Conservation (phyloP, 805 yeast genomes). For the Teunomyces lycoperdinae region DNA sequence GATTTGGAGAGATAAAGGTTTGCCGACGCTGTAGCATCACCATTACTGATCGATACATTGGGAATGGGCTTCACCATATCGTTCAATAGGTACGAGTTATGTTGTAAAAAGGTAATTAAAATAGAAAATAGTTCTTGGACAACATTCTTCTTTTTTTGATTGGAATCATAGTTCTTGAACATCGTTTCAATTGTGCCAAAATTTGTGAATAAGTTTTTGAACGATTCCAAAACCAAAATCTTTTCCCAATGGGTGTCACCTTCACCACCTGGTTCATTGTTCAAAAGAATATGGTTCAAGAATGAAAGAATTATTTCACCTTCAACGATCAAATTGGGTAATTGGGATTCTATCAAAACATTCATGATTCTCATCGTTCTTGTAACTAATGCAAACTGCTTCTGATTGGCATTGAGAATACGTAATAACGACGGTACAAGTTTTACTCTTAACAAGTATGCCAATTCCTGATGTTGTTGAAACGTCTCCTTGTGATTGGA, state of each 20-base stretch:
- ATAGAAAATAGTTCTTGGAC: slow-evolving; percentile 50
- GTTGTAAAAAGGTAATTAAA: slow-evolving; percentile 19
- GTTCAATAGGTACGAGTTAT: slow-evolving; percentile 16
- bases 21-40: slow-evolving; percentile 10
- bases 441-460: slow-evolving; percentile 60
- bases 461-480: slow-evolving; percentile 58
- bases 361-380: slow-evolving; percentile 72
- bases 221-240: slow-evolving; percentile 70
- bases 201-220: slow-evolving; percentile 57
- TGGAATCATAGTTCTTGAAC: slow-evolving; percentile 59
- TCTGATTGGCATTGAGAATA: slow-evolving; percentile 49
- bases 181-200: slow-evolving; percentile 49
- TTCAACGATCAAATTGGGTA: slow-evolving; percentile 66
- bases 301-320: slow-evolving; percentile 77
- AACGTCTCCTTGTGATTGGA: slow-evolving; percentile 61
- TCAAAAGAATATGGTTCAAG: slow-evolving; percentile 67
- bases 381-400: slow-evolving; percentile 66
- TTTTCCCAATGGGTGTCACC: slow-evolving; percentile 58
- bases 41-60: slow-evolving; percentile 6
- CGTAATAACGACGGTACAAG: slow-evolving; percentile 76
- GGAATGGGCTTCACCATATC: slow-evolving; percentile 20
- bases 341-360: slow-evolving; percentile 55
- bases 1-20: slow-evolving; percentile 34
- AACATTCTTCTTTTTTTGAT: slow-evolving; percentile 56
- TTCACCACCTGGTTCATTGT: slow-evolving; percentile 48